Base-by-base conservation (phyloP, 148 eudicot species). In the Camellia sinensis region DNA sequence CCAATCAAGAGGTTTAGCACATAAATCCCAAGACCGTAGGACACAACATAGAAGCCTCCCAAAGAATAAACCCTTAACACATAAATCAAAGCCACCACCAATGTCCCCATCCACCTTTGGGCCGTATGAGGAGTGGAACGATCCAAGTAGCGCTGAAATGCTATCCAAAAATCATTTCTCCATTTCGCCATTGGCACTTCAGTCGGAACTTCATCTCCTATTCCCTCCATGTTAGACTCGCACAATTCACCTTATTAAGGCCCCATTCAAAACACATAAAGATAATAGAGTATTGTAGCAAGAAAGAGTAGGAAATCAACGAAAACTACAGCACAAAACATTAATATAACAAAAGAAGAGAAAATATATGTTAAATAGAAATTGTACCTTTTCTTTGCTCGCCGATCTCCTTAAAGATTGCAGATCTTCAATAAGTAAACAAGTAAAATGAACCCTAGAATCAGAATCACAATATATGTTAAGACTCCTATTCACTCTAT, bases 71-170 rank as follows among this genome's bases (percentile, higher is more conserved):
- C 91, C 64, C 91, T 87, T 80, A 90, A 37, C 15, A 77, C 79
- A 82, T 92, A 94, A 21, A 91, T 53, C 74, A 71, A 52, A 4
- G 86, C 89, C 64, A 89, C 80, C 48, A 61, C 83, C 37, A 86
- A 80, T 7, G 98, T 94, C 50, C 88, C 89, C 11, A 89, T 84
- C 97, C 98, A 94, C 78, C 95, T 87, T 71, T 89, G 83, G 72
- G 84, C 67, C n/a, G 86, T 44, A 80, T 89, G 92, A 74, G 94
- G 93, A 17, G 90, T 90, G 56, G 91, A 83, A 75, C 85, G 88
- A 85, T 90, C 95, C 80, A 94, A 78, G 82, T 88, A 89, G 78
- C 69, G 50, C 83, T 88, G 97, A 69, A 90, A 94, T 7, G 75
- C 78, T 74, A 61, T 82, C 2, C 86, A 74, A 61, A 86, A 66